A percentile compares a stretch with the other conserved stretches of the same genome.
Evolutionary conservation across 306 rosid genomes (phyloP).

Genomic region (Castanospermum australe): DNA sequence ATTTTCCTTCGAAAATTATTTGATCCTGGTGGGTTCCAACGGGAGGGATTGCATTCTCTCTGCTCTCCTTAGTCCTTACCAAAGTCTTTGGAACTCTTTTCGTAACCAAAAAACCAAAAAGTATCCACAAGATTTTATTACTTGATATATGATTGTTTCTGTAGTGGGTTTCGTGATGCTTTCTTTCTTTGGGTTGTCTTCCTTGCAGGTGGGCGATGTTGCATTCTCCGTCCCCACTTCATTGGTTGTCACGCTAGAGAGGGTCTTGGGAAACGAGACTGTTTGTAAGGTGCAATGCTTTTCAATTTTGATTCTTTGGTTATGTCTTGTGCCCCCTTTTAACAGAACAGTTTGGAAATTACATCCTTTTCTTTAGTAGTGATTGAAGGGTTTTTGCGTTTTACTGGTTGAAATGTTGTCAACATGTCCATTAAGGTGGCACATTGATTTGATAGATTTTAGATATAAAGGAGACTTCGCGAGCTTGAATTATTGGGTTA

Average conservation of each 20-base stretch:
- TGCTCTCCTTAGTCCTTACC: too few relatives aligned
- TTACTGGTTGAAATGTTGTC: background rate
- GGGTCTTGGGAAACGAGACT: slow-evolving; percentile 92
- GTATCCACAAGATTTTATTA: too few relatives aligned
- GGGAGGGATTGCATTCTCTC: too few relatives aligned
- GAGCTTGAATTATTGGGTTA: background rate
- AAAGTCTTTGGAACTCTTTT: too few relatives aligned
- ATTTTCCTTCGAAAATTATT: too few relatives aligned
- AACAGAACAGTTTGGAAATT: background rate
- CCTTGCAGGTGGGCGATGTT: slow-evolving; percentile 79
- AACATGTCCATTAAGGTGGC: background rate
- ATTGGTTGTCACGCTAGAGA: slow-evolving; percentile 86
- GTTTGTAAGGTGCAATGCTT: slow-evolving; percentile 65
- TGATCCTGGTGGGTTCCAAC: too few relatives aligned
- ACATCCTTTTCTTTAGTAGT: background rate
- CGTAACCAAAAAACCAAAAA: too few relatives aligned
- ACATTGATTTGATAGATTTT: slow-evolving; percentile 1
- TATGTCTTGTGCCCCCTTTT: background rate
- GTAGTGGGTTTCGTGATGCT: slow-evolving; percentile 14
- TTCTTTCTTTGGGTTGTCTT: background rate
- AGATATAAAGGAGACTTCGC: background rate
- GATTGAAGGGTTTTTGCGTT: background rate
- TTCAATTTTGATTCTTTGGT: background rate
- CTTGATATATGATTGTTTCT: background rate
- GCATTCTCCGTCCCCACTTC: slow-evolving; percentile 88